These are phyloP conservation scores for Psilocybe sp. DNA, from an alignment of 768 basidiomycete genomes.

Conservation along the genomic window DNA sequence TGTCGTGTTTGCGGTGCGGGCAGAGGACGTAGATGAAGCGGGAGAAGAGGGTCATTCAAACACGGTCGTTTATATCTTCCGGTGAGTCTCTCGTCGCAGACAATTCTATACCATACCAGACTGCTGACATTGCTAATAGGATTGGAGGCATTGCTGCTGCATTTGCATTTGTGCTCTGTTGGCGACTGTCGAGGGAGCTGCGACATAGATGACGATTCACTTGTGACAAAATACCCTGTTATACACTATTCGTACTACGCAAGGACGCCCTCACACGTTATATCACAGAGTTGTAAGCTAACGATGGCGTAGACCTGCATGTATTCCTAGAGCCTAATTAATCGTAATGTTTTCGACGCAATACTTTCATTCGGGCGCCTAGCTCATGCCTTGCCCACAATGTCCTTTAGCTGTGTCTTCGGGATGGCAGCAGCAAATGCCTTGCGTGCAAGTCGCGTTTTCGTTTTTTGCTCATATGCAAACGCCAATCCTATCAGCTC, in stretches of 20 bases:
- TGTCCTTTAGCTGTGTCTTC: conserved; percentile 42
- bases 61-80: conserved; percentile 79
- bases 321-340: too few species aligned
- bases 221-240: neutral
- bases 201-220: conserved; percentile 16
- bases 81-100: conserved; percentile 42
- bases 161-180: conserved; percentile 26
- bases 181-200: conserved; percentile 25
- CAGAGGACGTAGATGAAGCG: conserved; percentile 9
- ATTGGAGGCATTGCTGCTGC: conserved; percentile 25
- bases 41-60: conserved; percentile 40
- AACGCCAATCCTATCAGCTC: conserved; percentile 55
- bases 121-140: conserved; percentile 2
- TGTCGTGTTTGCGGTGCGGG: conserved; percentile 2
- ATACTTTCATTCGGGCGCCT: neutral
- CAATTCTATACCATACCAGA: too few species aligned
- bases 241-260: neutral
- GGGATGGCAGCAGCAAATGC: conserved; percentile 56
- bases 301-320: neutral
- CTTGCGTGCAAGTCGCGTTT: conserved; percentile 43
- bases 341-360: neutral
- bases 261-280: neutral
- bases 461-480: conserved; percentile 65
- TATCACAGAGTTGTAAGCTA: neutral
- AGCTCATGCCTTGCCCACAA: conserved; percentile 22